Base-by-base conservation (phyloP, 345 rosid species). In the sweet orange (Citrus sinensis) region DNA sequence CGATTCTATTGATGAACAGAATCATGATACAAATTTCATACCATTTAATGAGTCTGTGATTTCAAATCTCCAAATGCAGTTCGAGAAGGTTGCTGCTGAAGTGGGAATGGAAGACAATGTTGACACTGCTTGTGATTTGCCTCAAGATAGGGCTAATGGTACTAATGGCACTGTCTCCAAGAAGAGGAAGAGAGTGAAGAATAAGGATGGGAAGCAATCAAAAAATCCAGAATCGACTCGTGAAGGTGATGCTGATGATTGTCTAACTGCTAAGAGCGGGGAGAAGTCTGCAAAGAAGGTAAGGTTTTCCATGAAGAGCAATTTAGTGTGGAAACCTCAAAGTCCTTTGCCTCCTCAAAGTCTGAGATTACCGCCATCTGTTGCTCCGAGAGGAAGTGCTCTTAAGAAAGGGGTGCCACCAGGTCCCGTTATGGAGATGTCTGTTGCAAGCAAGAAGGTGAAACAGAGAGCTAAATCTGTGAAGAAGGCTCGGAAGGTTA, bases 321-420 rank as follows among this genome's bases (percentile, higher is more conserved):
- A 94, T 86, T 78, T 96, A 88, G 97, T 94, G 51, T 96, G 99
- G 99, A 96, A 94, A 82, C 97, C 99, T 14, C 97, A 94, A 67
- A 92, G 86, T 80, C 99, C 99, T 58, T 78, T 96, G 70, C 99
- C 99, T 77, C 99, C 98, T 19, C 90, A 94, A 74, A 89, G 87
- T 79, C 78, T 96, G 88, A 92, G 99, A 85, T 79, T 94, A 83
- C 99, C 99, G 1, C 97, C 99, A 3, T 91, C 99, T 74, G 92
- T 87, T 71, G 92, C 95, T 16, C 99, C 99, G 8, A 86, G 99
- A 83, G 99, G 99, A 81, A 96, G 99, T 88, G 99, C 99, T 25
- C 93, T 96, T 25, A 96, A 96, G 89, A 80, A 91, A 86, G 99
- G 99, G 29, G 68, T 95, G 61, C 89, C 93, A 39, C 91, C 99